These are phyloP conservation scores for Rhizopus delemar DNA, from an alignment of 371 early-diverging fungal species.

Conservation along the genomic window DNA sequence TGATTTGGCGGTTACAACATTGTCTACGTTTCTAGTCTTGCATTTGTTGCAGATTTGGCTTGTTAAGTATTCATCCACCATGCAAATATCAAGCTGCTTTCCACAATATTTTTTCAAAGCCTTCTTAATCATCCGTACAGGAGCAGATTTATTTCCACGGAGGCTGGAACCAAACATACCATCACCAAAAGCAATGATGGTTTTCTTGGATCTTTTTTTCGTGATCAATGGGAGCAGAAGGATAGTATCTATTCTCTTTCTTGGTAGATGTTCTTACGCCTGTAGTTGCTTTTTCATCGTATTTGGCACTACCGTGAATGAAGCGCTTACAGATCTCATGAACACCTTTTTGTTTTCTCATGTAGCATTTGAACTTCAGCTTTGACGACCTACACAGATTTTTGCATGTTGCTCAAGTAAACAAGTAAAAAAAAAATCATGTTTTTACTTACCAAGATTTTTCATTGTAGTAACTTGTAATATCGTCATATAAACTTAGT, in stretches of 20 bases:
- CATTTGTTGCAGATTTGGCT: too few relatives aligned
- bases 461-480: neutral
- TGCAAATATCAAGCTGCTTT: too few relatives aligned
- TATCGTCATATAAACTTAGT: neutral
- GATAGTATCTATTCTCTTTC: neutral
- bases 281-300: neutral
- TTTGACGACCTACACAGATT: neutral
- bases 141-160: neutral
- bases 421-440: neutral
- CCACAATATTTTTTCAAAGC: too few relatives aligned
- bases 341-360: neutral
- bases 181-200: conserved; percentile 1
- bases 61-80: too few relatives aligned
- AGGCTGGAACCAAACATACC: neutral
- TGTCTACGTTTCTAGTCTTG: neutral
- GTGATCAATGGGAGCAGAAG: too few relatives aligned
- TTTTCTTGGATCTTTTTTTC: neutral
- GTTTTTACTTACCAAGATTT: neutral
- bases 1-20: neutral
- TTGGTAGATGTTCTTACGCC: neutral
- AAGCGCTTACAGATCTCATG: neutral
- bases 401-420: neutral
- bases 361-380: neutral
- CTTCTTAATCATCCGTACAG: neutral
- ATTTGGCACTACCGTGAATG: neutral